A percentile compares a stretch with the other conserved stretches of the same genome.
These are phyloP conservation scores for Fusarium palustre DNA, from an alignment of 2,329 filamentous ascomycete genomes.

Conservation along the genomic window DNA sequence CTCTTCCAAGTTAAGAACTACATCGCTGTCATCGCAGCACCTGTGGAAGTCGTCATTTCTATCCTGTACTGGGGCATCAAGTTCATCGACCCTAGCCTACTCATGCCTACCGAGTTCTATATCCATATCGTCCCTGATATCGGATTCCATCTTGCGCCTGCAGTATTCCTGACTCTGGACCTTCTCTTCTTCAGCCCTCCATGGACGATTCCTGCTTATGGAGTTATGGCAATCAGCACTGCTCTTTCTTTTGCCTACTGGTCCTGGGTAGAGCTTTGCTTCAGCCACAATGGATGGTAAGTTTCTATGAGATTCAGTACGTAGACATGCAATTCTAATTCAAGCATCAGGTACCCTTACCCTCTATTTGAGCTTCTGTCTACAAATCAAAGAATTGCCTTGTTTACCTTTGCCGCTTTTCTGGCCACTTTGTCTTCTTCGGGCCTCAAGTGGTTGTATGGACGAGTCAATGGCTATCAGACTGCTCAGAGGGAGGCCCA, in stretches of 20 bases:
- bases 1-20: conserved; percentile 76
- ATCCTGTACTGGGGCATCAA: conserved; percentile 79
- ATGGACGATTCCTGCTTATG: conserved; percentile 73
- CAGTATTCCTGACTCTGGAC: conserved; percentile 73
- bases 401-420: conserved; percentile 77
- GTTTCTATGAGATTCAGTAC: conserved; percentile 41
- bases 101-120: conserved; percentile 66
- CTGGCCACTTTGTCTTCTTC: conserved; percentile 79
- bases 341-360: conserved; percentile 77
- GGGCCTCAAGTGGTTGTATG: conserved; percentile 76
- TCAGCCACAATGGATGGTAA: conserved; percentile 72
- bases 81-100: conserved; percentile 64
- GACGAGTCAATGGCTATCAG: conserved; percentile 70
- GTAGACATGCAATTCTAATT: conserved; percentile 16
- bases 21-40: conserved; percentile 72
- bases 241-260: conserved; percentile 75
- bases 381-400: conserved; percentile 71
- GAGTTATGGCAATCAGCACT: conserved; percentile 68
- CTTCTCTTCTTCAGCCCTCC: conserved; percentile 77
- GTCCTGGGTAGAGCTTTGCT: conserved; percentile 82
- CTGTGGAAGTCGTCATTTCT: conserved; percentile 77
- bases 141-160: conserved; percentile 74
- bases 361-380: conserved; percentile 80
- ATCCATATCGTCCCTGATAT: conserved; percentile 69
- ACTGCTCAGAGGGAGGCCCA: conserved; percentile 48